Base-by-base conservation (phyloP, 441 rosid genomes). In the Brassica balearica region DNA sequence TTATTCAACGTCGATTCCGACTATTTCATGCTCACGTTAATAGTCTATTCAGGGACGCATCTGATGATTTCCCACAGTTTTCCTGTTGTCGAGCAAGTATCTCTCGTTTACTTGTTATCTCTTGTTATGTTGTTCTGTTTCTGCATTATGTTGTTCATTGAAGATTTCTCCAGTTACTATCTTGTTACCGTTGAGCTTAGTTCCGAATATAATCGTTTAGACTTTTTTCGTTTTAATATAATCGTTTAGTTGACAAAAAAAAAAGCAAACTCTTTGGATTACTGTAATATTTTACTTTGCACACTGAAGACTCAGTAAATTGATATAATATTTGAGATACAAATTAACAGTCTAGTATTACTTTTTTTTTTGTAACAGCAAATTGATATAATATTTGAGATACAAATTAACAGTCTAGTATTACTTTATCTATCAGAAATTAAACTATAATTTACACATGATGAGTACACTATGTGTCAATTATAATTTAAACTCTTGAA, bases 401-500 rank as follows among this genome's bases (percentile, higher is more conserved):
- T 46, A 41, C 15, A 14, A 46, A 46, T 14, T 11, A 46, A 46
- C 53, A 46, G 53, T 11, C 53, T 46, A 46, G 53, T 46, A 41
- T 12, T 38, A 10, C 53, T 46, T 38, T 14, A 53, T 38, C 36
- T 19, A 10, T 41, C 63, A 60, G 11, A 65, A 74, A 11, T 29
- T 51, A 55, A 65, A 32, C 14, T 51, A 56, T 7, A 22, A 12
- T 34, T 48, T 65, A 32, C 53, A 29, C 69, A 67, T 14, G 25
- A 77, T 77, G 71, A 25, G 80, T 73, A 58, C 75, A 74, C 56
- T 36, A 61, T 75, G 51, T 25, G 4, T 25, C 27, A 25, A 25
- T 25, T 25, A 25, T 25, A 25, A 25, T 25, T 60, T 77, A 60
- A 48, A 25, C 12, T 68, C 9, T 46, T 58, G 41, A 64, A 17